phyloP scores from a whole-genome alignment of 129 eudicot species.

The Logfia minima region DNA sequence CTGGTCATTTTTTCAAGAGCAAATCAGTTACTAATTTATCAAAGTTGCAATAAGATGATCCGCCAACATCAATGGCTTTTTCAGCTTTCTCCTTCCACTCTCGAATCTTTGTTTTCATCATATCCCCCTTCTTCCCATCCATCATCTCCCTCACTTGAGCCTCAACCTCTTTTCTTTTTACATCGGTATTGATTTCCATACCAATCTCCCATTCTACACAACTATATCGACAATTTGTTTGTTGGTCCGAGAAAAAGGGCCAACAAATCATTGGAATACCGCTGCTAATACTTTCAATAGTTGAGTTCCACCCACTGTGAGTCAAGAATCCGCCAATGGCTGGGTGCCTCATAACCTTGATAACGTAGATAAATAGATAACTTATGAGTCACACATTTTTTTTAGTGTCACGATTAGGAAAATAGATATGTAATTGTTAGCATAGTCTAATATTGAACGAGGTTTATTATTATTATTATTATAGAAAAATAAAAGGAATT shows the following conservation, averaged over 20 bases:
- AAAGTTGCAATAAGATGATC: slow-evolving; percentile 38
- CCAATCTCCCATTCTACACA: background rate
- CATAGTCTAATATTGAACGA: too few species aligned
- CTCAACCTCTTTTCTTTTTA: slow-evolving; percentile 51
- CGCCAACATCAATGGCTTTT: slow-evolving; percentile 36
- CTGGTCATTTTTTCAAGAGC: slow-evolving; percentile 7
- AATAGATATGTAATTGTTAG: too few species aligned
- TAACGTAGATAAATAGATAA: background rate
- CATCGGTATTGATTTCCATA: slow-evolving; percentile 3
- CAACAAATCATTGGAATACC: background rate
- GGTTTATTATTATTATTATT: too few species aligned
- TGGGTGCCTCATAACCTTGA: background rate
- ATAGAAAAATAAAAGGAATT: too few species aligned
- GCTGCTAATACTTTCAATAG: background rate
- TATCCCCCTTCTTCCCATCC: slow-evolving; percentile 54
- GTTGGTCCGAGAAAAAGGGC: background rate
- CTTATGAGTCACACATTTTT: too few species aligned
- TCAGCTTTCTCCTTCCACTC: slow-evolving; percentile 50
- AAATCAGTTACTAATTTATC: slow-evolving; percentile 32
- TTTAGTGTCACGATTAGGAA: too few species aligned
- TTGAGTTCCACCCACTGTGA: background rate
- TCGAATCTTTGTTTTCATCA: slow-evolving; percentile 33
- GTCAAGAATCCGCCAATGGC: background rate
- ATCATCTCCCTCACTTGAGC: slow-evolving; percentile 43
- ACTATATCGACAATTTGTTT: background rate